phyloP scores from a whole-genome alignment of 352 stramenopile species.

The Globisporangium alternatum region DNA sequence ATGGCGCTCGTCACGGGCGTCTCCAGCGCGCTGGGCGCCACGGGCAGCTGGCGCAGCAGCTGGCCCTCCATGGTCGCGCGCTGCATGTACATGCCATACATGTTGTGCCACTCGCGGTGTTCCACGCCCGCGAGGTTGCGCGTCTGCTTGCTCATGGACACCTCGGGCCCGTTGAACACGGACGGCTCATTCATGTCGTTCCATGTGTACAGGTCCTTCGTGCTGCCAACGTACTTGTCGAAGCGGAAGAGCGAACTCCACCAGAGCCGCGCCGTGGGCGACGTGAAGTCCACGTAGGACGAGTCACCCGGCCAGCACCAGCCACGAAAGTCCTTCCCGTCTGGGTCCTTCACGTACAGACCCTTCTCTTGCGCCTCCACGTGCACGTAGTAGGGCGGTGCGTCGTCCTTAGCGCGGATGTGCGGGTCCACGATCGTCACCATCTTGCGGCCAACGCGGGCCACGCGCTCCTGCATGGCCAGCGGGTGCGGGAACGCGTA shows the following conservation, averaged over 20 bases:
- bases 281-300: constrained; percentile 99
- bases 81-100: constrained; percentile 99
- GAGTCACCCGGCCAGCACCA: constrained; percentile 99
- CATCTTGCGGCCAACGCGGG: constrained; percentile 93
- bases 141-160: constrained; percentile 97
- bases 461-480: constrained; percentile 94
- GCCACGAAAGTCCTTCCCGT: constrained; percentile 96
- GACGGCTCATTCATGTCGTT: constrained; percentile 99
- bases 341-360: constrained; percentile 96
- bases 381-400: constrained; percentile 89
- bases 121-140: constrained; percentile 92
- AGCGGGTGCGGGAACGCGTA: constrained; percentile 94
- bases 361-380: constrained; percentile 77
- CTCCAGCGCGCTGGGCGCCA: constrained; percentile 23
- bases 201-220: constrained; percentile 95
- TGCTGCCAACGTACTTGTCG: constrained; percentile 93
- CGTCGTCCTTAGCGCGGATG: constrained; percentile 95
- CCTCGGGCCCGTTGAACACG: constrained; percentile 99
- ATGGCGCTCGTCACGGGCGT: constrained; percentile 57
- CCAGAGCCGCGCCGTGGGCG: constrained; percentile 90
- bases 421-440: constrained; percentile 99
- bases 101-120: constrained; percentile 99
- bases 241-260: constrained; percentile 96
- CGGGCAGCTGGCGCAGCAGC: constrained; percentile 62
- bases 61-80: constrained; percentile 94